Percentiles rank a stretch among this genome's conserved stretches.
Evolutionary conservation across 2,329 filamentous ascomycete genomes (phyloP).

Genomic region (Lachnellula cervina): DNA sequence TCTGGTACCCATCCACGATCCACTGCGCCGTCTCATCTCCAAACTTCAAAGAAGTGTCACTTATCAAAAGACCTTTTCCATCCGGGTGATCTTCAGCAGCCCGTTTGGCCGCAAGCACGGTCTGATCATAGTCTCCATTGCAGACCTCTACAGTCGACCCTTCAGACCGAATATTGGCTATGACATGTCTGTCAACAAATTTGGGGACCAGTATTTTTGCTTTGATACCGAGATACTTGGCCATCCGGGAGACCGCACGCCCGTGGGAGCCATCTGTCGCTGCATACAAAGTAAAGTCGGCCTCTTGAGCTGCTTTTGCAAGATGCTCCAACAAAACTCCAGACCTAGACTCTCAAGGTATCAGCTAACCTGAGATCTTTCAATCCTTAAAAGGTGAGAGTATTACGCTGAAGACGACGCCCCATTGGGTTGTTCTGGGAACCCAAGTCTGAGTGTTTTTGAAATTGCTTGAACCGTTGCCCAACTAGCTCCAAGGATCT

Average conservation of each 20-base stretch:
- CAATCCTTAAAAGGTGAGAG: not conserved
- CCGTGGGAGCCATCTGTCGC: slow-evolving; percentile 77
- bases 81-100: slow-evolving; percentile 34
- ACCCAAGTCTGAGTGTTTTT: slow-evolving; percentile 34
- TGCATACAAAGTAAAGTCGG: slow-evolving; percentile 47
- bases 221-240: slow-evolving; percentile 48
- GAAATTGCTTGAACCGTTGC: slow-evolving; percentile 56
- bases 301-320: not conserved
- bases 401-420: not conserved
- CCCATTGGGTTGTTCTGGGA: slow-evolving; percentile 25
- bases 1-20: slow-evolving; percentile 74
- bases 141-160: slow-evolving; percentile 55
- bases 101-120: slow-evolving; percentile 46
- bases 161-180: slow-evolving; percentile 53
- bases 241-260: slow-evolving; percentile 67
- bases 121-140: slow-evolving; percentile 59
- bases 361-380: slow-evolving; percentile 1
- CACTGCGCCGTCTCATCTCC: slow-evolving; percentile 64
- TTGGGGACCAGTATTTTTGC: slow-evolving; percentile 59
- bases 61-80: slow-evolving; percentile 51
- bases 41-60: slow-evolving; percentile 63
- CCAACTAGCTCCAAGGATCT: slow-evolving; percentile 79
- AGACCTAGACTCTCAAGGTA: not conserved
- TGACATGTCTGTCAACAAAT: slow-evolving; percentile 50
- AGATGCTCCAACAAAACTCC: not conserved